phyloP scores from a whole-genome alignment of 192 early-diverging fungal species.

The Lunasporangiospora selenospora region DNA sequence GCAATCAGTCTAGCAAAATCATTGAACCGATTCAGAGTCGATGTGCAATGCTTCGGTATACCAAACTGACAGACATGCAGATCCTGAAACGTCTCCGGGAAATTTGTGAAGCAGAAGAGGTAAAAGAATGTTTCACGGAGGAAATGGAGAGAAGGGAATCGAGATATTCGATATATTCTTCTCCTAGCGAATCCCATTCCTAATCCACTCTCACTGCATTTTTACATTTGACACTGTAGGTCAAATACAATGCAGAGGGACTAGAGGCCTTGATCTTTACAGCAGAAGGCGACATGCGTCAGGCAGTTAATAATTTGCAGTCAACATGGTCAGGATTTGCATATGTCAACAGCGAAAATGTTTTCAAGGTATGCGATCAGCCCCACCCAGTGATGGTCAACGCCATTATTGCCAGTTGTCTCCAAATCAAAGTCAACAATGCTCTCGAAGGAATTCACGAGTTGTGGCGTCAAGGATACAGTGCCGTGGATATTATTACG shows the following conservation, averaged over 20 bases:
- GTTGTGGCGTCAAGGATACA: conserved; percentile 88
- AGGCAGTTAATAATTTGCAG: conserved; percentile 97
- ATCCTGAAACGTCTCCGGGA: conserved; percentile 81
- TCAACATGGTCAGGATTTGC: conserved; percentile 88
- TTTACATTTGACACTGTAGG: conserved; percentile 55
- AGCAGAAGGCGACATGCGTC: conserved; percentile 98
- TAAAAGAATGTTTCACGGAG: conserved; percentile 47
- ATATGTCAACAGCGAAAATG: conserved; percentile 85
- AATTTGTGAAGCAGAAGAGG: conserved; percentile 84
- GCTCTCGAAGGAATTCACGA: conserved; percentile 72
- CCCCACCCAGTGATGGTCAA: conserved; percentile 88
- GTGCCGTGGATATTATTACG: conserved; percentile 89
- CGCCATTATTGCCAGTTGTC: conserved; percentile 77
- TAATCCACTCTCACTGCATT: too few relatives aligned
- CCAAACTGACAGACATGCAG: conserved; percentile 79
- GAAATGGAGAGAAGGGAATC: too few relatives aligned
- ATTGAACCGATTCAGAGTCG: conserved; percentile 98
- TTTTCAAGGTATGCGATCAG: conserved; percentile 98
- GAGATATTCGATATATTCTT: too few relatives aligned
- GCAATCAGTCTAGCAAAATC: conserved; percentile 96
- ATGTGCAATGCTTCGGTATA: conserved; percentile 91
- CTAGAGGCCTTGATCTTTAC: conserved; percentile 95
- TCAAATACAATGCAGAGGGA: conserved; percentile 87
- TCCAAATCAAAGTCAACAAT: conserved; percentile 68
- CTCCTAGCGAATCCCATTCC: too few relatives aligned